Conservation (phyloP, 768 basidiomycete genomes). For the Cubamyces lactineus region DNA sequence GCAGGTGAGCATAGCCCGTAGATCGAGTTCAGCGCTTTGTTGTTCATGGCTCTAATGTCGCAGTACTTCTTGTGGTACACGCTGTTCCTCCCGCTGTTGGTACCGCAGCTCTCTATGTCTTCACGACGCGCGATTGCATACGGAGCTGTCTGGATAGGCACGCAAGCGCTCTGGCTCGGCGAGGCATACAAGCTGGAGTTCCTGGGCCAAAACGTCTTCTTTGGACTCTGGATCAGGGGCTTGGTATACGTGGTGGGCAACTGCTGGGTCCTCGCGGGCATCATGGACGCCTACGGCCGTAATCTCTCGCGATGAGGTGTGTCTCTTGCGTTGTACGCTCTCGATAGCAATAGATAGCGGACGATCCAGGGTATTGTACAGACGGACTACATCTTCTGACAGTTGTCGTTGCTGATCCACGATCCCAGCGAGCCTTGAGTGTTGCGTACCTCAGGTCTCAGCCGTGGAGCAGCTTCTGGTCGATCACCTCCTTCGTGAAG, state of each 20-base stretch:
- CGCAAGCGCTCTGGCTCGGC: constrained; percentile 88
- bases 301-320: neutral
- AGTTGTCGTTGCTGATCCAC: neutral
- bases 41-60: neutral
- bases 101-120: constrained; percentile 66
- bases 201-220: constrained; percentile 72
- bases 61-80: constrained; percentile 99
- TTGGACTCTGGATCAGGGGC: constrained; percentile 77
- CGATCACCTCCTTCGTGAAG: constrained; percentile 72
- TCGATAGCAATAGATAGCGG: constrained; percentile 15
- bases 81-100: constrained; percentile 80
- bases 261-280: constrained; percentile 72
- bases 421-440: too few species aligned
- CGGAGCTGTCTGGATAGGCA: constrained; percentile 67
- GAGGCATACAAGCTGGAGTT: constrained; percentile 93
- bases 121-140: constrained; percentile 44
- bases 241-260: constrained; percentile 76
- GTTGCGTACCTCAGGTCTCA: neutral
- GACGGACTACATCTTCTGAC: neutral
- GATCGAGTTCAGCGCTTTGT: neutral
- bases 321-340: neutral
- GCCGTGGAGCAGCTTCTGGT: constrained; percentile 53
- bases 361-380: constrained; percentile 16
- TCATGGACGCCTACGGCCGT: constrained; percentile 54
- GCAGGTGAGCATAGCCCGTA: constrained; percentile 55